These are phyloP conservation scores for Cytospora paraplurivora DNA, from an alignment of 2,329 filamentous ascomycete genomes.

Conservation along the genomic window DNA sequence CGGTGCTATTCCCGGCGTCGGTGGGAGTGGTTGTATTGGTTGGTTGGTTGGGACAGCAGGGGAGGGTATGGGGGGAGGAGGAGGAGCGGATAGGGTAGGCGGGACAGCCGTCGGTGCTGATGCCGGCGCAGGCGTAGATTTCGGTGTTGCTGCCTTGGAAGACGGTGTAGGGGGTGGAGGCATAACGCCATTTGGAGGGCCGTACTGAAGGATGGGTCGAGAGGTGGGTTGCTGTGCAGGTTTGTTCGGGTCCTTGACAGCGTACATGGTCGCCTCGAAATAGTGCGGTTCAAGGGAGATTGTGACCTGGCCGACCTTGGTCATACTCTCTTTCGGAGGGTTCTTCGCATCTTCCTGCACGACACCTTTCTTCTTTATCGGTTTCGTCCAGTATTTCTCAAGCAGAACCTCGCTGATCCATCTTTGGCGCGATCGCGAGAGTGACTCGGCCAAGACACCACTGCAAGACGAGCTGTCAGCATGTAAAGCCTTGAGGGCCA, in stretches of 20 bases:
- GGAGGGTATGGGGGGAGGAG: constrained; percentile 25
- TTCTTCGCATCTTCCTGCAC: constrained; percentile 66
- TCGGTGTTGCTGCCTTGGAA: constrained; percentile 32
- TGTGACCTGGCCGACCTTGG: constrained; percentile 70
- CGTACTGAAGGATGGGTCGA: constrained; percentile 66
- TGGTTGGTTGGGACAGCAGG: constrained; percentile 1
- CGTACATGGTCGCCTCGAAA: constrained; percentile 74
- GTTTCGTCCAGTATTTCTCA: constrained; percentile 77
- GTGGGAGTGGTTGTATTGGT: constrained; percentile 23
- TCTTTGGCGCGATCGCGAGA: constrained; percentile 71
- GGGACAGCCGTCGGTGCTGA: constrained; percentile 30
- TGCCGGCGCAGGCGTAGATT: constrained; percentile 32
- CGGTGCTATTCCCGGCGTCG: constrained; percentile 28
- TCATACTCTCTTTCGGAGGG: constrained; percentile 70
- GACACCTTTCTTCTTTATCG: constrained; percentile 67
- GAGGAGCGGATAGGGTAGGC: constrained; percentile 29
- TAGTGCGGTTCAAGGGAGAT: constrained; percentile 80
- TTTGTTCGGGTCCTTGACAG: constrained; percentile 66
- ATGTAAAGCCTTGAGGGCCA: not conserved
- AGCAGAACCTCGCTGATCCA: constrained; percentile 75
- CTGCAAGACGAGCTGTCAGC: constrained; percentile 46
- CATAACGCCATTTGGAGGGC: constrained; percentile 64
- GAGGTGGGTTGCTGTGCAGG: constrained; percentile 44
- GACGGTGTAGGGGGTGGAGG: constrained; percentile 50
- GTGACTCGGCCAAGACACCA: constrained; percentile 73